phyloP scores from a whole-genome alignment of 164 flowering plant genomes.

The Taxillus chinensis region DNA sequence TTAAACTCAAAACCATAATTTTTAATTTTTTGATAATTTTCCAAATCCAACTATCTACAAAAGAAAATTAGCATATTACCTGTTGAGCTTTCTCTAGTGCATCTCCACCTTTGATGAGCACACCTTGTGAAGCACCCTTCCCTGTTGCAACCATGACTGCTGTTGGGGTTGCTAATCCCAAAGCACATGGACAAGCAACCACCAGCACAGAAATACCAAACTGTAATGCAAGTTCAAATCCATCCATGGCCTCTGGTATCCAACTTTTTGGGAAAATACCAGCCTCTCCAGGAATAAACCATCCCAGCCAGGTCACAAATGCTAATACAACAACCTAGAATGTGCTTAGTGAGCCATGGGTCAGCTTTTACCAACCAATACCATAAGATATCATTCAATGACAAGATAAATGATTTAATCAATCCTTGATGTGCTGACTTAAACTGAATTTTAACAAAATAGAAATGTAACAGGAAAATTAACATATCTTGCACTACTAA shows the following conservation, averaged over 20 bases:
- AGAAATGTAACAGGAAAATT: too few species aligned
- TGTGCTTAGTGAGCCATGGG: not conserved
- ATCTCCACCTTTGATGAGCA: conserved; percentile 90
- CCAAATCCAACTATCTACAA: too few species aligned
- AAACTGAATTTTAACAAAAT: too few species aligned
- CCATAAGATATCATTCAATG: not conserved
- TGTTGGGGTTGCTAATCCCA: conserved; percentile 93
- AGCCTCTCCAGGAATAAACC: conserved; percentile 72
- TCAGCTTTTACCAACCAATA: not conserved
- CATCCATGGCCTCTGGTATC: conserved; percentile 81
- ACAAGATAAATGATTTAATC: not conserved
- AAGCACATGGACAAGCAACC: conserved; percentile 96
- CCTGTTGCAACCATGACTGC: conserved; percentile 98
- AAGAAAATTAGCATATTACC: conserved; percentile 23
- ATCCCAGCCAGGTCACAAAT: conserved; percentile 69
- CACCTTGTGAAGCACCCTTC: conserved; percentile 89
- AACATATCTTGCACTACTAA: too few species aligned
- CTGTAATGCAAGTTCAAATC: conserved; percentile 85
- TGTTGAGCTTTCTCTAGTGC: conserved; percentile 88
- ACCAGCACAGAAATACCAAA: conserved; percentile 92
- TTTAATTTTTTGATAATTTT: too few species aligned
- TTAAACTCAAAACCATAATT: too few species aligned
- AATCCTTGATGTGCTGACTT: too few species aligned
- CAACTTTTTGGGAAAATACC: conserved; percentile 60
- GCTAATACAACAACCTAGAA: conserved; percentile 72